Evolutionary conservation across 2,329 filamentous ascomycete genomes (phyloP).

Genomic region (Hymenoscyphus linearis): DNA sequence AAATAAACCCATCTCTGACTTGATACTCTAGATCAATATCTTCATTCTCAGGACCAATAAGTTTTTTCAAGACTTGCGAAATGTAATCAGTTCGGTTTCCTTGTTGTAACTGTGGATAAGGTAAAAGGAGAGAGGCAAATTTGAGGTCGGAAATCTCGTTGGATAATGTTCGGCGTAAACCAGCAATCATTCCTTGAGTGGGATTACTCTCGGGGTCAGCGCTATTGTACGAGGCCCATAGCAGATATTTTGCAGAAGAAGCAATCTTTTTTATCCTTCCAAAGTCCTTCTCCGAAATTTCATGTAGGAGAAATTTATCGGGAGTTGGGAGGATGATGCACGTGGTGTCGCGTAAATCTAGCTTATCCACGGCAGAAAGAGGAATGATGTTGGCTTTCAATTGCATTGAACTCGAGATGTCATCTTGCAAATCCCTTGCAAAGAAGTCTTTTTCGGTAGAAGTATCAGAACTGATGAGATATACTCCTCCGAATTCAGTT

Average conservation of each 20-base stretch:
- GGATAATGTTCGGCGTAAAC: not conserved
- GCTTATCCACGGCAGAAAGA: not conserved
- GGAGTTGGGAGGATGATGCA: not conserved
- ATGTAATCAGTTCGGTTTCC: not conserved
- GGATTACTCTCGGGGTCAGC: not conserved
- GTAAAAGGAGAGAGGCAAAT: not conserved
- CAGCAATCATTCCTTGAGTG: not conserved
- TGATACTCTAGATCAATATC: not conserved
- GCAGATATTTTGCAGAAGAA: not conserved
- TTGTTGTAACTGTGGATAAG: slow-evolving; percentile 10
- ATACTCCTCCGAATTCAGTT: not conserved
- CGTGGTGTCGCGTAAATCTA: not conserved
- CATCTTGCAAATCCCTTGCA: not conserved
- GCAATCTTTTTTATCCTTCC: not conserved
- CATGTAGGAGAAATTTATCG: not conserved
- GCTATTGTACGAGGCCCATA: not conserved
- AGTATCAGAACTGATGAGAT: not conserved
- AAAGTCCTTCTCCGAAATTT: not conserved
- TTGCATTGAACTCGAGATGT: not conserved
- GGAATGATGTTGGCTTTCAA: not conserved
- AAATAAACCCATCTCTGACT: not conserved
- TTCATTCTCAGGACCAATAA: not conserved
- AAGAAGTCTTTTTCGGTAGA: not conserved
- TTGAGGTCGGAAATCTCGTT: not conserved
- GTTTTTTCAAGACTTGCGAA: not conserved